Evolutionary conservation across 768 basidiomycete genomes (phyloP).

Genomic region (Cystobasidiopsis lactophilus): DNA sequence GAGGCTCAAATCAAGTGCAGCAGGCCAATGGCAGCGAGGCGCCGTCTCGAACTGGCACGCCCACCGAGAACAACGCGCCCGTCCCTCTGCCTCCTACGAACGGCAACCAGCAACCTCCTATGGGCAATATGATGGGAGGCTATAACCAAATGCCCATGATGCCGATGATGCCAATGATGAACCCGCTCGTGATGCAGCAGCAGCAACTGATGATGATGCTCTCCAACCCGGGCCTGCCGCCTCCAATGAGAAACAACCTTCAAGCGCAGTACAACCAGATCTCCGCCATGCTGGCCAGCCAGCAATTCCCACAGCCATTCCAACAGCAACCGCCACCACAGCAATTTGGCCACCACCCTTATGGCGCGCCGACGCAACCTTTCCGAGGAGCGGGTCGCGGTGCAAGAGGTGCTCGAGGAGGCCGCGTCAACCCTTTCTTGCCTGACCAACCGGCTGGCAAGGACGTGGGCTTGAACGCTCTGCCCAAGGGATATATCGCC

Average conservation of each 20-base stretch:
- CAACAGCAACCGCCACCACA: background rate
- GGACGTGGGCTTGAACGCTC: background rate
- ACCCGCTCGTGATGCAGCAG: background rate
- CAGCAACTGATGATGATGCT: constrained; percentile 1
- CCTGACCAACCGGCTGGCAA: background rate
- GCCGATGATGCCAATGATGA: constrained; percentile 1
- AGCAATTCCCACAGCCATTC: background rate
- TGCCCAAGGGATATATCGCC: background rate
- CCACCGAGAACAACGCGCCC: no score
- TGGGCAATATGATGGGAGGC: background rate
- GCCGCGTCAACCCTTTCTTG: background rate
- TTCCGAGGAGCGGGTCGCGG: background rate
- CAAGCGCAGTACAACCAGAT: background rate
- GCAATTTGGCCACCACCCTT: background rate
- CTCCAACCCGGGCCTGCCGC: background rate
- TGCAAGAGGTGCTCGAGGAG: no score
- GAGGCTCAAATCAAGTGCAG: background rate
- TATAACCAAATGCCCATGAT: background rate
- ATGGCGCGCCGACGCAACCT: background rate
- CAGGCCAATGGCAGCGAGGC: background rate
- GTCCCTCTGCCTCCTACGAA: background rate
- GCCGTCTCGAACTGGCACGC: no score
- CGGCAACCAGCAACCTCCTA: background rate
- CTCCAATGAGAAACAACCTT: background rate
- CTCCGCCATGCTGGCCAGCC: background rate